Evolutionary conservation across 257 asterid species (phyloP), one percentile per base, ranked within the genome.

Genomic region (Solanum chaucha): DNA sequence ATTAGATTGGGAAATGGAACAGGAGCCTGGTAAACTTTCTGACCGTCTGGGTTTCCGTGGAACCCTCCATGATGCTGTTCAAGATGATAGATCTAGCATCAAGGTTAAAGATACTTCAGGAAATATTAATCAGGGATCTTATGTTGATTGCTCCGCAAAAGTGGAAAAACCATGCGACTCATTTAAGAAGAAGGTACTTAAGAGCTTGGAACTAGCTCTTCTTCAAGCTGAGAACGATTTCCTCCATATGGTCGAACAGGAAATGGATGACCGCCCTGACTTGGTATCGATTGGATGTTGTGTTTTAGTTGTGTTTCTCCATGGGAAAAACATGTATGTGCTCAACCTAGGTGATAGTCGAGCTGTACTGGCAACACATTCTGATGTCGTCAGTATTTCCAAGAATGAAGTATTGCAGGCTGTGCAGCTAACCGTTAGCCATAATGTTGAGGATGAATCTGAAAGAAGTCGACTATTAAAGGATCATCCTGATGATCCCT

Each of bases 181-280:
- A 2, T 90, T 90, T 87, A 91, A 91, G 92, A 92, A 91, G 81
- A 91, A 88, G 75, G 96, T 97, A 58, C 95, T 95, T 14, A 86
- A 82, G 77, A 92, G 98, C 91, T 93, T 97, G 84, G 94, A 95
- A 34, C 90, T 88, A 28, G 98, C 99, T 44, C 88, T 97, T 41
- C 38, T 40, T 89, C 98, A 92, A 88, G 95, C 99, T 14, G 99
- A 97, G 91, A 89, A 61, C 19, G 99, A 96, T 70, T 96, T 96
- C 87, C 94, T 97, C 41, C 93, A 90, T 91, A 96, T 94, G 99
- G 99, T 97, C 32, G 99, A 97, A 70, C 97, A 91, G 48, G 99
- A 97, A 95, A 97, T 97, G 99, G 99, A 97, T 32, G 98, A 94
- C 26, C 97, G 99, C 3, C 99, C 99, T 13, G 98, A 97, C 90